Evolutionary conservation across 352 stramenopile species (phyloP), one percentile per base, ranked within the genome.

Genomic region (Pythium plurisporium): DNA sequence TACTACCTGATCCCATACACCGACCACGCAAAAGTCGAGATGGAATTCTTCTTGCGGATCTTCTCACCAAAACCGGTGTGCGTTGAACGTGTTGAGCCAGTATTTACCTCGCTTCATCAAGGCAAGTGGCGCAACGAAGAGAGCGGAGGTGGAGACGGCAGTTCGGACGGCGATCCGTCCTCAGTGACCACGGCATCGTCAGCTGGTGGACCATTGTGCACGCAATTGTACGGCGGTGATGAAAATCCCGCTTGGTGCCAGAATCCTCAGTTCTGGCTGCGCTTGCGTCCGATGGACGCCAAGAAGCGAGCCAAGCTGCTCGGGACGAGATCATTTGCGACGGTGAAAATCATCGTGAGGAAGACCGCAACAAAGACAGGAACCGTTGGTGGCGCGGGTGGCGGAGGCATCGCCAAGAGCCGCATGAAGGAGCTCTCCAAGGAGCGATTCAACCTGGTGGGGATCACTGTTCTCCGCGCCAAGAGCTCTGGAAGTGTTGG

Each of bases 261-360:
- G 56, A 97, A 96, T 45, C 89, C 90, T 10, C 90, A 97, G 69
- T 97, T 93, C 60, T 82, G 86, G 69, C 26, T 96, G 31, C 74
- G 74, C 0, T 62, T 91, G 14, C 48, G 56, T 22, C 51, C 76
- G 5, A 62, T 74, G 20, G 44, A 51, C 3, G 25, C 38, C 17
- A 47, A 67, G 42, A 45, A 67, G 15, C 58, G 61, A 10, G 64
- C 69, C 3, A 67, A 69, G 14, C 56, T 77, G 22, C 48, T 77
- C 46, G 60, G 62, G 2, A 62, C 58, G 10, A 72, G 66, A 53
- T 64, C 75, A 0, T 72, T 73, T 23, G 82, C 84, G 26, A 84
- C 82, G 12, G 67, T 92, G 57, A 92, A 95, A 46, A 47, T 88
- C 33, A 70, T 89, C 5, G 67, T 89, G 45, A 74, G 77, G 33